A percentile compares a stretch with the other conserved stretches of the same genome.
Evolutionary conservation across 768 basidiomycete species (phyloP).

Genomic region (Agrocybe praecox): DNA sequence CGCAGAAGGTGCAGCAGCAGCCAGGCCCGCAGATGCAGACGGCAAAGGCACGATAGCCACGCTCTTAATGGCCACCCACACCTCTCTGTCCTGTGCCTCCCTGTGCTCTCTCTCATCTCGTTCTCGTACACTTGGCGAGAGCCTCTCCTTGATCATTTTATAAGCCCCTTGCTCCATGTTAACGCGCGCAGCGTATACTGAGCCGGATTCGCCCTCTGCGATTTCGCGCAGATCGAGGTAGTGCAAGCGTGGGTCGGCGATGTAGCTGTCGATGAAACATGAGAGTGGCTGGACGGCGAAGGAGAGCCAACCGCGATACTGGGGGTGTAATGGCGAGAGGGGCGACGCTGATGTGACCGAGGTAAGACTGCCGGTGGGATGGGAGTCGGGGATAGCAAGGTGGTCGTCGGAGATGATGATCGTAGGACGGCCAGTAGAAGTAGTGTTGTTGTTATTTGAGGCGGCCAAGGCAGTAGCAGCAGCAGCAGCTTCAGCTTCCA

Average conservation of each 20-base stretch:
- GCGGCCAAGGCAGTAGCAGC: slow-evolving; percentile 14
- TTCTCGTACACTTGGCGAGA: slow-evolving; percentile 40
- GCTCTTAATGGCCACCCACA: slow-evolving; percentile 77
- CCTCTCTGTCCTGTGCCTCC: slow-evolving; percentile 25
- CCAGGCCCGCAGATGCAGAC: slow-evolving; percentile 25
- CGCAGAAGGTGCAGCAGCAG: not conserved
- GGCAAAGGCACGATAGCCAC: slow-evolving; percentile 61
- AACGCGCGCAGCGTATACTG: slow-evolving; percentile 55
- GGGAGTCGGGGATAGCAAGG: not conserved
- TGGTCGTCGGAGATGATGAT: slow-evolving; percentile 30
- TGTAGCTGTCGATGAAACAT: slow-evolving; percentile 61
- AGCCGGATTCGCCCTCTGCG: slow-evolving; percentile 83
- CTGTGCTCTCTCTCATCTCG: slow-evolving; percentile 37
- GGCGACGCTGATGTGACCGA: slow-evolving; percentile 34
- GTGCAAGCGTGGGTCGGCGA: slow-evolving; percentile 59
- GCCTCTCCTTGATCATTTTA: slow-evolving; percentile 35
- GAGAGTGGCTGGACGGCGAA: slow-evolving; percentile 59
- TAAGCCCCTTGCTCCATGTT: slow-evolving; percentile 15
- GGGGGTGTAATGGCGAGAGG: slow-evolving; percentile 40
- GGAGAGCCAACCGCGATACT: slow-evolving; percentile 66
- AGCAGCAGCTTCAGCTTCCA: slow-evolving; percentile 20
- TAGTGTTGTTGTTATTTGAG: not conserved
- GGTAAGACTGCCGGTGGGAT: slow-evolving; percentile 10
- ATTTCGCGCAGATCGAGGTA: slow-evolving; percentile 77
- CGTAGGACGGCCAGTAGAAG: slow-evolving; percentile 23